A percentile compares a stretch with the other conserved stretches of the same genome.
phyloP scores from a whole-genome alignment of 345 rosid species.

The Melaleuca alternifolia region DNA sequence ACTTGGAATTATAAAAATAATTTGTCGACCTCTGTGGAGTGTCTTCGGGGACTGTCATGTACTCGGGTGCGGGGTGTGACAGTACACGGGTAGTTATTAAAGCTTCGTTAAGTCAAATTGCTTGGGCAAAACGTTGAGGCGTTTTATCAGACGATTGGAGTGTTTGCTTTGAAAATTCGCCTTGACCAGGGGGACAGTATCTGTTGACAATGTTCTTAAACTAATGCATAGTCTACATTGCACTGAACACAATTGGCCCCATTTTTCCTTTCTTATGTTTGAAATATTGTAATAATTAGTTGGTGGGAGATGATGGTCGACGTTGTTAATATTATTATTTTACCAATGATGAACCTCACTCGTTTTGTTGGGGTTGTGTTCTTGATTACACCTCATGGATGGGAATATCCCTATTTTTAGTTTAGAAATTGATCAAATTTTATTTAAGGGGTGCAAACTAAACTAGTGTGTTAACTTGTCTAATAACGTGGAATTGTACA shows the following conservation, averaged over 20 bases:
- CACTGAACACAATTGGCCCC: not conserved
- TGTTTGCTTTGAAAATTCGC: not conserved
- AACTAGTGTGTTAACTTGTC: not conserved
- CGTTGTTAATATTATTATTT: too few relatives aligned
- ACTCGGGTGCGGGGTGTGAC: too few relatives aligned
- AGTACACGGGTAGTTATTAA: not conserved
- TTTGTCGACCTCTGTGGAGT: too few relatives aligned
- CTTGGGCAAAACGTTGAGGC: not conserved
- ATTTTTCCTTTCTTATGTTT: too few relatives aligned
- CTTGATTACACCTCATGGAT: not conserved
- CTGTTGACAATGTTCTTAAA: not conserved
- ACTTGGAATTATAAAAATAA: too few relatives aligned
- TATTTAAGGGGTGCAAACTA: not conserved
- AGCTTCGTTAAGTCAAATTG: not conserved
- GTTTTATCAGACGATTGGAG: not conserved
- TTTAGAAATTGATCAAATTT: too few relatives aligned
- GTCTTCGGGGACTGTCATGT: too few relatives aligned
- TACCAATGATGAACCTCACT: not conserved
- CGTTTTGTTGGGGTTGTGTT: not conserved
- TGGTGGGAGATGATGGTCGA: too few relatives aligned
- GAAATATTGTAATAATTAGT: too few relatives aligned
- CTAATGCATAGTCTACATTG: not conserved
- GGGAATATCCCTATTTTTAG: too few relatives aligned
- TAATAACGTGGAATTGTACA: not conserved
- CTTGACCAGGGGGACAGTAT: not conserved